Percentiles rank a stretch among this genome's conserved stretches.
phyloP scores from a whole-genome alignment of 2,329 filamentous ascomycete species.

The Tolypocladium amazonense region DNA sequence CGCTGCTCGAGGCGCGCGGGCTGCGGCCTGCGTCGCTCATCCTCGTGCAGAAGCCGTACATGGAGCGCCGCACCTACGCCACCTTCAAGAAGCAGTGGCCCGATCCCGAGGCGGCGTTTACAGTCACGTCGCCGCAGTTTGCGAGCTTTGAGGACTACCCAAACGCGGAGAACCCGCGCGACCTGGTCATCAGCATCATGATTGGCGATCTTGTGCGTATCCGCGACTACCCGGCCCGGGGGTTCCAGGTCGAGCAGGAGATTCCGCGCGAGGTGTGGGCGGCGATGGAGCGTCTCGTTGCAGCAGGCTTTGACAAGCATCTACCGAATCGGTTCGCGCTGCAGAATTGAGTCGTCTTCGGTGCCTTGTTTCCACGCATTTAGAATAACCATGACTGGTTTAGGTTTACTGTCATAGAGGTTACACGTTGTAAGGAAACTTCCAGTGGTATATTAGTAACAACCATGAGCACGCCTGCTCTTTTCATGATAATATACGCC shows the following conservation, averaged over 20 bases:
- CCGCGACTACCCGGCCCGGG: conserved; percentile 28
- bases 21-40: conserved; percentile 21
- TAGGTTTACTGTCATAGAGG: background rate
- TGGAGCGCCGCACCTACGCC: conserved; percentile 34
- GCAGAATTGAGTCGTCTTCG: background rate
- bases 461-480: background rate
- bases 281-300: conserved; percentile 28
- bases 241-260: conserved; percentile 32
- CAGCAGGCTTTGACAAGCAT: conserved; percentile 26
- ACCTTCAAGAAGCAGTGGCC: conserved; percentile 38
- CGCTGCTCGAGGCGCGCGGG: conserved; percentile 17
- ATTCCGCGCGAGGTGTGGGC: conserved; percentile 31
- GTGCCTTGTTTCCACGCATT: background rate
- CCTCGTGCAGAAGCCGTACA: conserved; percentile 37
- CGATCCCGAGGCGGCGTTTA: conserved; percentile 18
- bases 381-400: background rate
- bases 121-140: conserved; percentile 29
- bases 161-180: conserved; percentile 26
- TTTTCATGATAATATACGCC: background rate
- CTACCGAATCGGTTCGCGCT: conserved; percentile 14
- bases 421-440: background rate
- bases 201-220: conserved; percentile 34
- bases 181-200: conserved; percentile 32
- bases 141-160: conserved; percentile 27
- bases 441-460: background rate